Evolutionary conservation across 2,329 filamentous ascomycete species (phyloP).

Genomic region (Aspergillus tubingensis): DNA sequence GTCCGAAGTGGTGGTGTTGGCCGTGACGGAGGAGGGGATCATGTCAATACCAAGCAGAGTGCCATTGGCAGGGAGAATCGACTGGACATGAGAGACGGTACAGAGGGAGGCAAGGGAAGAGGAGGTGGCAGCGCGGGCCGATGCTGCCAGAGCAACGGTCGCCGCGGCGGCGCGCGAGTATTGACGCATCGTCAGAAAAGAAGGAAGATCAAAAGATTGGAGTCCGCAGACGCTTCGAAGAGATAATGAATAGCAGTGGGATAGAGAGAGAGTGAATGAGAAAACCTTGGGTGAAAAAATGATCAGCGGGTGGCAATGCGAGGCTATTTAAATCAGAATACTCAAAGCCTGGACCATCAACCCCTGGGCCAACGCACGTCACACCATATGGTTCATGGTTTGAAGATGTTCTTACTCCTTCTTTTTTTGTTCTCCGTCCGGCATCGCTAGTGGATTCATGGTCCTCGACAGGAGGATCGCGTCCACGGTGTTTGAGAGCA

Average conservation of each 20-base stretch:
- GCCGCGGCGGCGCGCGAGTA: constrained; percentile 6
- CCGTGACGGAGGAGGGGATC: constrained; percentile 45
- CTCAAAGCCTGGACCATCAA: too few relatives aligned
- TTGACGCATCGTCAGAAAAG: not conserved
- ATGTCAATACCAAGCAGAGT: constrained; percentile 44
- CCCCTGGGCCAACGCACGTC: not conserved
- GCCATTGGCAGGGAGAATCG: constrained; percentile 46
- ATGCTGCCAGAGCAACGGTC: constrained; percentile 5
- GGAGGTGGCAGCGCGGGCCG: not conserved
- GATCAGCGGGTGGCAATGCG: not conserved
- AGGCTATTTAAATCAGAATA: not conserved
- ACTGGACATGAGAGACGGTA: constrained; percentile 45
- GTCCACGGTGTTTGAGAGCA: not conserved
- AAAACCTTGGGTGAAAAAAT: not conserved
- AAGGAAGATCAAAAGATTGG: not conserved
- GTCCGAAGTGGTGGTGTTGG: constrained; percentile 34
- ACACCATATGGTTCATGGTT: not conserved
- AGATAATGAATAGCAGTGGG: not conserved
- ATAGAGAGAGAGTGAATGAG: too few relatives aligned
- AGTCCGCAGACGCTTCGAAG: not conserved
- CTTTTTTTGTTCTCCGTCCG: too few relatives aligned
- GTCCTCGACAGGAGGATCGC: too few relatives aligned
- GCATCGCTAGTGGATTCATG: too few relatives aligned
- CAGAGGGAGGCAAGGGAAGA: constrained; percentile 41
- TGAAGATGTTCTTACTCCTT: too few relatives aligned